phyloP scores from a whole-genome alignment of 768 basidiomycete species.

The Scleroderma citrinum region DNA sequence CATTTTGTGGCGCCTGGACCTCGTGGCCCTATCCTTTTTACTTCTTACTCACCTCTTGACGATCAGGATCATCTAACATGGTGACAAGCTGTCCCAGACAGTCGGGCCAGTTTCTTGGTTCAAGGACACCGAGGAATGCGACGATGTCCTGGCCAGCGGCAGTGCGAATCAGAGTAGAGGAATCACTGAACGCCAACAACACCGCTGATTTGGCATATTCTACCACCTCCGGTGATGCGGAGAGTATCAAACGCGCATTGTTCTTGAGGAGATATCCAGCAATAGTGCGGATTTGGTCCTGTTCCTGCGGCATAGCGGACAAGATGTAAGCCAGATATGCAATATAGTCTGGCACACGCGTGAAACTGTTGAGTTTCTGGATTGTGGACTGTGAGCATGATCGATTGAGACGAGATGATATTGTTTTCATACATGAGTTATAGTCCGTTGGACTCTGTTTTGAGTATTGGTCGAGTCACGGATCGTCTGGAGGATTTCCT shows the following conservation, averaged over 20 bases:
- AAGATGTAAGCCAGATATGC: conserved; percentile 96
- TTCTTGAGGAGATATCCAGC: conserved; percentile 98
- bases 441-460: conserved; percentile 64
- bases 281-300: conserved; percentile 91
- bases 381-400: conserved; percentile 14
- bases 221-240: conserved; percentile 57
- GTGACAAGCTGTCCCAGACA: conserved; percentile 81
- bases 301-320: conserved; percentile 70
- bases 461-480: conserved; percentile 84
- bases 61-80: conserved; percentile 71
- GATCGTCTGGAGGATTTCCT: conserved; percentile 89
- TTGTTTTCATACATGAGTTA: conserved; percentile 63
- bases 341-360: conserved; percentile 87
- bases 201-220: conserved; percentile 72
- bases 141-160: conserved; percentile 93
- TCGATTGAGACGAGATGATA: conserved; percentile 14
- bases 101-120: conserved; percentile 93
- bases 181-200: conserved; percentile 76
- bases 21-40: background rate
- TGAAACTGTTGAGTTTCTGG: conserved; percentile 84
- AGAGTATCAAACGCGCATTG: conserved; percentile 75
- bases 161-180: conserved; percentile 83
- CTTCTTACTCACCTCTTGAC: conserved; percentile 73
- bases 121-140: conserved; percentile 78
- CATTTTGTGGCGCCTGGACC: background rate